Conservation (phyloP, 441 rosid species). For the Manihot esculenta region DNA sequence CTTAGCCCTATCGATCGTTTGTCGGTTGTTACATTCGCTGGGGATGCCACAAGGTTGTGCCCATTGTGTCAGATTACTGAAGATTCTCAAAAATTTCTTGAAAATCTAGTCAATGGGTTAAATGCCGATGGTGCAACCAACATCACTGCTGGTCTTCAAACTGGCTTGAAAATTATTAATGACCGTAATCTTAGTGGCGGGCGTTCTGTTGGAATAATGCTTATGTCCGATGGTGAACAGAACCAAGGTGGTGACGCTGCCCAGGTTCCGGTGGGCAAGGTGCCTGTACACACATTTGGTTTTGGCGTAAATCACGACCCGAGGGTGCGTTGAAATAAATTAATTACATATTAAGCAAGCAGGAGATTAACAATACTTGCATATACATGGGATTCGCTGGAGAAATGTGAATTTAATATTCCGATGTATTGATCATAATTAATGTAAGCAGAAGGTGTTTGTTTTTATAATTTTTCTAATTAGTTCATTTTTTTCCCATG, state of each 20-base stretch:
- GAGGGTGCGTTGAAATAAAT: not conserved
- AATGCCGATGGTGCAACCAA: not conserved
- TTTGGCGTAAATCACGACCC: not conserved
- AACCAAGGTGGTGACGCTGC: not conserved
- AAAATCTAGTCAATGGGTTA: not conserved
- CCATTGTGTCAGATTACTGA: not conserved
- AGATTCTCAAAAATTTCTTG: not conserved
- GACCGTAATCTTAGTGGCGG: not conserved
- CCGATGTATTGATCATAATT: too few relatives aligned
- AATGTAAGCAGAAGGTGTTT: too few relatives aligned
- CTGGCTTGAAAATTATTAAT: not conserved
- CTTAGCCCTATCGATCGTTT: slow-evolving; percentile 6
- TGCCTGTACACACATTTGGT: slow-evolving; percentile 11
- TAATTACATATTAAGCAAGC: too few relatives aligned
- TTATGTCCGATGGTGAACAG: slow-evolving; percentile 9
- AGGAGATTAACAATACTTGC: too few relatives aligned
- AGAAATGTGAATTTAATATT: too few relatives aligned
- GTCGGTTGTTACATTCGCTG: not conserved
- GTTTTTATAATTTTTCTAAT: not conserved
- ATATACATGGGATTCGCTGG: too few relatives aligned
- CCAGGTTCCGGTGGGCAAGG: not conserved
- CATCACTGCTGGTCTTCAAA: not conserved
- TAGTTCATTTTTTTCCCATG: not conserved
- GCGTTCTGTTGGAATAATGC: slow-evolving; percentile 2
- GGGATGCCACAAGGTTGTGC: not conserved